These are phyloP conservation scores for Amanita brunnescens DNA, from an alignment of 768 basidiomycete genomes.

Conservation along the genomic window DNA sequence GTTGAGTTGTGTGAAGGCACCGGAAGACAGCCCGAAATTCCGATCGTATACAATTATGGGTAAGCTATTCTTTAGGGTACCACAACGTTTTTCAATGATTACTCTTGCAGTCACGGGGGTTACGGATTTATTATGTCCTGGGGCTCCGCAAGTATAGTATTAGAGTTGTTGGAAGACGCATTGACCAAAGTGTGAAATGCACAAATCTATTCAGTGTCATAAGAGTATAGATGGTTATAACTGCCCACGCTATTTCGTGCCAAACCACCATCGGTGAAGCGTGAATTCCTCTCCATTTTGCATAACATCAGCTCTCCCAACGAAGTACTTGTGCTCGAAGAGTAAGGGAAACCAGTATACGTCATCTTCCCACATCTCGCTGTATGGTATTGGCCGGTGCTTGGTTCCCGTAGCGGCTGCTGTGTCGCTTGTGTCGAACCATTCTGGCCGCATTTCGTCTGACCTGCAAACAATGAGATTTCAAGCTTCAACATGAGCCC, in stretches of 20 bases:
- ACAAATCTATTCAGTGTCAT: neutral
- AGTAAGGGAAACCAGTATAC: conserved; percentile 62
- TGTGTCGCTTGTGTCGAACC: conserved; percentile 44
- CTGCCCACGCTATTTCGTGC: conserved; percentile 7
- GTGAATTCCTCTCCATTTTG: conserved; percentile 21
- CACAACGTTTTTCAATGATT: neutral
- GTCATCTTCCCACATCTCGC: conserved; percentile 56
- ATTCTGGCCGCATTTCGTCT: conserved; percentile 82
- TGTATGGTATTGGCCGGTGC: conserved; percentile 47
- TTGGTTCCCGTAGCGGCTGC: neutral
- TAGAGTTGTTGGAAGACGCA: conserved; percentile 37
- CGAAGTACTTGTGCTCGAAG: conserved; percentile 28
- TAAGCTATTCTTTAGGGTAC: conserved; percentile 17
- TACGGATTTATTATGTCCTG: conserved; percentile 58
- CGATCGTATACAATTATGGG: conserved; percentile 61
- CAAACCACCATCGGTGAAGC: conserved; percentile 40
- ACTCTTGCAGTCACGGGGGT: conserved; percentile 41
- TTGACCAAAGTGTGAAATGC: conserved; percentile 14
- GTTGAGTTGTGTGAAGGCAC: conserved; percentile 26
- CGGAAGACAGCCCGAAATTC: conserved; percentile 24
- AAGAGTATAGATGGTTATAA: neutral
- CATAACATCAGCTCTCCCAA: conserved; percentile 37
- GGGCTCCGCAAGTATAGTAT: conserved; percentile 48
- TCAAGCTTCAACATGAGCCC: neutral
- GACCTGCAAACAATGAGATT: conserved; percentile 35